These are phyloP conservation scores for Mortierella sp. DNA, from an alignment of 371 early-diverging fungal species.

Conservation along the genomic window DNA sequence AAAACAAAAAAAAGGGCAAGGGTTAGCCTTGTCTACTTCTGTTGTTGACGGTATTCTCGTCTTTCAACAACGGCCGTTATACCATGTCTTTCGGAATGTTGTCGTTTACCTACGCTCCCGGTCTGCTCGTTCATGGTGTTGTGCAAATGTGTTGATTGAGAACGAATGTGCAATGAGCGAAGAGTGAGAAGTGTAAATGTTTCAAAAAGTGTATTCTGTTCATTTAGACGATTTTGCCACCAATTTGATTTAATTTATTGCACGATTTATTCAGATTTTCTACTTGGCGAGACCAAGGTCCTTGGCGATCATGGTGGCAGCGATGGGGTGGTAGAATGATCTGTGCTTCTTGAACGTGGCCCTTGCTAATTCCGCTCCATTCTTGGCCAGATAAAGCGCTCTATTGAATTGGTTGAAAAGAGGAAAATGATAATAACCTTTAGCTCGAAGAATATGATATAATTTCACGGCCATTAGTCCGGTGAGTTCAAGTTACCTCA, in stretches of 20 bases:
- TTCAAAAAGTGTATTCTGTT: not conserved
- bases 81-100: not conserved
- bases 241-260: not conserved
- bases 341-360: slow-evolving; percentile 84
- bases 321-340: slow-evolving; percentile 95
- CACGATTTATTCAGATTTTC: not conserved
- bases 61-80: too few species aligned
- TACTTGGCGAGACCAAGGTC: slow-evolving; percentile 77
- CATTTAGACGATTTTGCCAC: not conserved
- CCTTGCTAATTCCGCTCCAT: slow-evolving; percentile 84
- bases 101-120: not conserved
- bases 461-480: not conserved
- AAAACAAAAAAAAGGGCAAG: not conserved
- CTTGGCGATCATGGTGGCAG: slow-evolving; percentile 83
- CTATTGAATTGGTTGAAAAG: not conserved
- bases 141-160: not conserved
- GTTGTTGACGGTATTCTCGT: not conserved
- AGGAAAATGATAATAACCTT: not conserved
- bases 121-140: slow-evolving; percentile 1
- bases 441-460: slow-evolving; percentile 6
- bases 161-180: not conserved
- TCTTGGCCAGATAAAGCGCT: slow-evolving; percentile 68
- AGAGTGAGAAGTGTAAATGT: too few species aligned
- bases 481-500: slow-evolving; percentile 7
- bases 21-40: not conserved